Evolutionary conservation across 306 rosid species (phyloP), one percentile per base, ranked within the genome.

Genomic region (Biancaea sappan): DNA sequence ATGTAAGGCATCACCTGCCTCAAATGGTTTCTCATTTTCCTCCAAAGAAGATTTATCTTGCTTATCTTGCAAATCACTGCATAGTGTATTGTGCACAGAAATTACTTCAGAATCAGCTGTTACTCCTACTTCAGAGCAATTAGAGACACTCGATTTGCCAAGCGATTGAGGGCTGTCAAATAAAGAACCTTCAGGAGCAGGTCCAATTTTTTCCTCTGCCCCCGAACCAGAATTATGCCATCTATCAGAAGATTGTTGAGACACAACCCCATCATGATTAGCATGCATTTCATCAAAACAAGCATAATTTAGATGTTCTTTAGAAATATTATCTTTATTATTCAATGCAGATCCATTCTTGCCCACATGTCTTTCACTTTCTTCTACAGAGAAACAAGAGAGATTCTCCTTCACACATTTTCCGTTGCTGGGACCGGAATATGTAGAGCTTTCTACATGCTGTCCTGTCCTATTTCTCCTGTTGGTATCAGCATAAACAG

Each of bases 351-450:
- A 78, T 60, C 66, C 70, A 31, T 65, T 57, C n/a, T 63, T 56
- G 37, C 44, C 69, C 38, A 37, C 65, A 67, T 12, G 31, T 25
- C 6, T 67, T 54, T 79, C 73, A 64, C 14, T 8, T 80, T 40
- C 82, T 44, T 66, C 65, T 71, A 11, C 75, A 64, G 71, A 37
- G 69, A 75, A 82, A 43, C 81, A 47, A 28, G 75, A 66, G 10
- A 18, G 70, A 37, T 58, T 77, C 81, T 77, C 84, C 60, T 77
- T 79, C 26, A 48, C 79, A 82, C 24, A 28, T 68, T 69, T 66
- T 59, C 48, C 79, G 79, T 63, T 66, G 71, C 82, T 63, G 7
- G 92, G 76, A 79, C 79, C 77, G 73, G 88, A 81, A 86, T 75
- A 73, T 53, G 48, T 72, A 51, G 85, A 84, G 68, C 60, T 81